These are phyloP conservation scores for Plenodomus lindquistii DNA, from an alignment of 2,329 filamentous ascomycete species.

Conservation along the genomic window DNA sequence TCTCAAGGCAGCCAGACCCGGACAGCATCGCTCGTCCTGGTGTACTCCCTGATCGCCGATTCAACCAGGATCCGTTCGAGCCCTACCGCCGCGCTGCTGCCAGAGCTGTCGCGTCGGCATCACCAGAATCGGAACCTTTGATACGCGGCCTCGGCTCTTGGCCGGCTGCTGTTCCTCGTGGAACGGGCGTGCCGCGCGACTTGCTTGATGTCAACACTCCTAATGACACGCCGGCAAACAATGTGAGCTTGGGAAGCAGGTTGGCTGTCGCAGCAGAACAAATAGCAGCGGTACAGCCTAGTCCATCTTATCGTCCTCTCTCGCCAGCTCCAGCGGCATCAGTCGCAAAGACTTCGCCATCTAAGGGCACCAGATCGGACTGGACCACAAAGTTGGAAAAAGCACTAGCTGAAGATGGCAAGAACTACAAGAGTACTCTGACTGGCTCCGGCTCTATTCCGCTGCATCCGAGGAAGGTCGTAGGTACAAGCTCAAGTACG, in stretches of 20 bases:
- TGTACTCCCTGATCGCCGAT: conserved; percentile 1
- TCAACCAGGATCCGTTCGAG: conserved; percentile 4
- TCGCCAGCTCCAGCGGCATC: not conserved
- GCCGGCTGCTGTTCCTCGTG: conserved; percentile 2
- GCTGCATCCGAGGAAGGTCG: conserved; percentile 1
- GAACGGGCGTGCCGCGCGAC: not conserved
- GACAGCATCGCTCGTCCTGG: conserved; percentile 10
- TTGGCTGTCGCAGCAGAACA: not conserved
- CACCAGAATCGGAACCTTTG: not conserved
- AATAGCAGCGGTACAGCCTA: not conserved
- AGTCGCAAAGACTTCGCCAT: not conserved
- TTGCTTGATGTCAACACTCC: not conserved
- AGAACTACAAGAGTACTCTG: not conserved
- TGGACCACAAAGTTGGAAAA: conserved; percentile 4
- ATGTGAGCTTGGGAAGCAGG: not conserved
- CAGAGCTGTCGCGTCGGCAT: not conserved
- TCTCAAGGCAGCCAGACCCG: conserved; percentile 4
- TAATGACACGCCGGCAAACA: not conserved
- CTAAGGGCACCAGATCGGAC: not conserved
- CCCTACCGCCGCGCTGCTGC: not conserved
- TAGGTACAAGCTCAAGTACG: not conserved
- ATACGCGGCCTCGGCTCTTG: not conserved
- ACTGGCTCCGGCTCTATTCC: conserved; percentile 3
- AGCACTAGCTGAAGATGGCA: not conserved
- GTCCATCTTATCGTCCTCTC: not conserved